These are phyloP conservation scores for Maudiozyma turicensis DNA, from an alignment of 805 yeast species.

Conservation along the genomic window DNA sequence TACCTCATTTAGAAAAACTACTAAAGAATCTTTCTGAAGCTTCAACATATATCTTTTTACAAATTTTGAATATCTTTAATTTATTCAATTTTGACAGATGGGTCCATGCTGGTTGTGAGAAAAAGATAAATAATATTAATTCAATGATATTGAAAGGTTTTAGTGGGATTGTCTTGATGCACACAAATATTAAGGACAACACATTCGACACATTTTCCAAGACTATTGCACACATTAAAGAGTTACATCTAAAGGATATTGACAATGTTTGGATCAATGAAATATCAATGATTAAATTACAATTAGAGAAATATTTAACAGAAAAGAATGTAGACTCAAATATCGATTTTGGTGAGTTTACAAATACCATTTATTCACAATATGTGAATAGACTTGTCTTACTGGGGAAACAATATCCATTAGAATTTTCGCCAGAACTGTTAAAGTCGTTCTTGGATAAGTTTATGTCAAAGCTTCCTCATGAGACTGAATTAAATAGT, in stretches of 20 bases:
- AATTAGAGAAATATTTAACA: conserved; percentile 17
- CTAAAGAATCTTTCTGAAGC: conserved; percentile 18
- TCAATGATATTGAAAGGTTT: conserved; percentile 16
- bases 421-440: conserved; percentile 17
- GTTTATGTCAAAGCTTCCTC: conserved; percentile 12
- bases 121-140: conserved; percentile 12
- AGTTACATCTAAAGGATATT: conserved; percentile 13
- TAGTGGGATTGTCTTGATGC: conserved; percentile 11
- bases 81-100: conserved; percentile 25
- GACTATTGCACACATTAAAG: conserved; percentile 14
- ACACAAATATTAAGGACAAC: conserved; percentile 4
- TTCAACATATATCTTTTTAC: conserved; percentile 13
- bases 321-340: conserved; percentile 8
- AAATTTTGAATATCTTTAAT: conserved; percentile 18
- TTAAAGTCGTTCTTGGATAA: conserved; percentile 12
- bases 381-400: conserved; percentile 23
- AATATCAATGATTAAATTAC: conserved; percentile 13
- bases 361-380: conserved; percentile 12
- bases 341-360: conserved; percentile 7
- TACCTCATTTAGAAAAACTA: conserved; percentile 19
- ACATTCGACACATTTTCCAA: conserved; percentile 12
- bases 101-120: conserved; percentile 21
- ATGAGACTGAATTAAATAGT: conserved; percentile 5
- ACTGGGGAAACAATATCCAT: conserved; percentile 19
- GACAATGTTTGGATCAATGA: conserved; percentile 22